These are phyloP conservation scores for Solanum verrucosum DNA, from an alignment of 257 asterid genomes.

Conservation along the genomic window DNA sequence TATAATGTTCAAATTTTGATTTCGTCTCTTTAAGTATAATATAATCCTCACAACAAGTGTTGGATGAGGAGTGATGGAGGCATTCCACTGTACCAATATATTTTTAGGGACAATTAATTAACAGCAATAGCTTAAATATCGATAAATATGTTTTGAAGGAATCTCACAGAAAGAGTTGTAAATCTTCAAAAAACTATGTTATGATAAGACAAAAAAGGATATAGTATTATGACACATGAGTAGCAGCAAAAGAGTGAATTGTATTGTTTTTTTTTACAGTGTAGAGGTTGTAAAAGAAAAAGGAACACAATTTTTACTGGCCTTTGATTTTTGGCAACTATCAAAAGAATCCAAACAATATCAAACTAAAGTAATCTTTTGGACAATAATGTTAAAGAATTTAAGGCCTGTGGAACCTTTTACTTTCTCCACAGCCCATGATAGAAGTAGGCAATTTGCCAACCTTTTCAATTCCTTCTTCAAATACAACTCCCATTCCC, in stretches of 20 bases:
- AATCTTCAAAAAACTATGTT: neutral
- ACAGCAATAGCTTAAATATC: no score
- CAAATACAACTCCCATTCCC: conserved; percentile 96
- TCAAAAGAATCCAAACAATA: neutral
- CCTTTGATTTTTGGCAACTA: neutral
- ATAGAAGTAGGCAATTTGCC: conserved; percentile 66
- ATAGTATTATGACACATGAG: neutral
- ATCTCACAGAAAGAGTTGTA: neutral
- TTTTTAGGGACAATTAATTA: no score
- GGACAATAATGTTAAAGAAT: neutral
- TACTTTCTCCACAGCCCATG: conserved; percentile 81
- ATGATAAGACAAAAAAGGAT: neutral
- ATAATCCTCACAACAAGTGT: neutral
- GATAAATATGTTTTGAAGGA: neutral
- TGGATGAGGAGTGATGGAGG: neutral
- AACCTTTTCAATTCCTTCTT: conserved; percentile 63
- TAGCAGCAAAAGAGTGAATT: neutral
- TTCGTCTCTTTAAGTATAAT: neutral
- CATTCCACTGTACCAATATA: no score
- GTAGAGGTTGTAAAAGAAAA: neutral
- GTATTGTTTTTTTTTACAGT: neutral
- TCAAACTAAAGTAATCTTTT: neutral
- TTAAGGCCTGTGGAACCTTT: conserved; percentile 31
- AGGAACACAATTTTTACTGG: neutral
- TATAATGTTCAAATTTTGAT: neutral